These are phyloP conservation scores for Bruguiera sexangula DNA, from an alignment of 345 rosid genomes.

Conservation along the genomic window DNA sequence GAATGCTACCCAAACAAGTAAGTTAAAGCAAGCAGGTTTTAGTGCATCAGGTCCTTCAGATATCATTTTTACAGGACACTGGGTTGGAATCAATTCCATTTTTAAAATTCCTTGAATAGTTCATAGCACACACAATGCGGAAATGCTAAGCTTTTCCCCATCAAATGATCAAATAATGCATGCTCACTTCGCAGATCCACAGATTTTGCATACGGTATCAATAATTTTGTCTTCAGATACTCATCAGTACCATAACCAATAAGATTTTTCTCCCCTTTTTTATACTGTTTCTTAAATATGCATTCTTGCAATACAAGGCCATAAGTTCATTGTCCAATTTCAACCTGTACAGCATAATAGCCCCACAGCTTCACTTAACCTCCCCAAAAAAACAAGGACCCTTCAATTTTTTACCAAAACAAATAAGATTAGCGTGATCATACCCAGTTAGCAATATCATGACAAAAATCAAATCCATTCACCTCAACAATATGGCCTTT, in stretches of 20 bases:
- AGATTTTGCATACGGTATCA: slow-evolving; percentile 53
- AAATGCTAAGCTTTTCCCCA: slow-evolving; percentile 7
- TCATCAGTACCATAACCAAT: slow-evolving; percentile 43
- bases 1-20: too few relatives aligned
- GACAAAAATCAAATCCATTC: not conserved
- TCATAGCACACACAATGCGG: slow-evolving; percentile 4
- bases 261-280: slow-evolving; percentile 46
- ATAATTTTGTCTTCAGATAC: slow-evolving; percentile 53
- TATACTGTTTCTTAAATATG: slow-evolving; percentile 41
- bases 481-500: not conserved
- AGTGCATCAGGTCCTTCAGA: too few relatives aligned
- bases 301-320: slow-evolving; percentile 68
- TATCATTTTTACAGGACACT: not conserved
- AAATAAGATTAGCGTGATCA: not conserved
- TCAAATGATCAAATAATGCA: slow-evolving; percentile 5
- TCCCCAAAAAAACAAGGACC: slow-evolving; percentile 60
- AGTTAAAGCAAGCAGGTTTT: too few relatives aligned
- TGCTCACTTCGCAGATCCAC: slow-evolving; percentile 26
- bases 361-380: slow-evolving; percentile 62
- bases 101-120: slow-evolving; percentile 15
- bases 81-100: slow-evolving; percentile 10
- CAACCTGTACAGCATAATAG: slow-evolving; percentile 38
- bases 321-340: slow-evolving; percentile 39
- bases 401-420: slow-evolving; percentile 47
- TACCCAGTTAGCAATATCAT: not conserved